Percentiles rank a stretch among this genome's conserved stretches.
Conservation (phyloP, 179 eudicot species). For the Silene coronaria region DNA sequence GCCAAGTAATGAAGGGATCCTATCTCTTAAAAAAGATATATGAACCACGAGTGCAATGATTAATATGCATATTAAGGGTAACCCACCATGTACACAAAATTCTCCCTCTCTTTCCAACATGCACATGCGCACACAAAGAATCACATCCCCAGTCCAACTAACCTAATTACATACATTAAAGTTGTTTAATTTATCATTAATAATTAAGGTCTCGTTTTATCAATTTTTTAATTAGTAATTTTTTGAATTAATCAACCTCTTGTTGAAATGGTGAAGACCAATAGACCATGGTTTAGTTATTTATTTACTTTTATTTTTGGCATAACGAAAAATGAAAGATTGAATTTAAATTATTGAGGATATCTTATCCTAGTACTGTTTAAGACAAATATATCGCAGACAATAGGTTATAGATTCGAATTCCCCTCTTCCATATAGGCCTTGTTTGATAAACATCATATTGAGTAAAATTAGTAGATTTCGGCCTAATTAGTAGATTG, state of each 20-base stretch:
- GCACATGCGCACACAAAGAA: constrained; percentile 43
- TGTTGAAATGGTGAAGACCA: constrained; percentile 21
- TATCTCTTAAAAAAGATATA: background rate
- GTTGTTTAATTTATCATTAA: constrained; percentile 1
- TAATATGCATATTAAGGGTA: constrained; percentile 23
- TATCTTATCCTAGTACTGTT: too few relatives aligned
- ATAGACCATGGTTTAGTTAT: too few relatives aligned
- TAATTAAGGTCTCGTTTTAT: background rate
- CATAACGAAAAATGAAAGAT: too few relatives aligned
- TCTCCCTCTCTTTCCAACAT: constrained; percentile 22
- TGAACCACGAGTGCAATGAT: constrained; percentile 47
- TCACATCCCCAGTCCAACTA: constrained; percentile 18
- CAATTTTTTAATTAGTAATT: background rate
- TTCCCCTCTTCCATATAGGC: too few relatives aligned
- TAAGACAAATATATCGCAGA: too few relatives aligned
- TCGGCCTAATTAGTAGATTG: too few relatives aligned
- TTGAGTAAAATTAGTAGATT: too few relatives aligned
- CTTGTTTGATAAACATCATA: too few relatives aligned
- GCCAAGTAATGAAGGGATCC: constrained; percentile 23
- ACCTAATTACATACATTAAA: background rate
- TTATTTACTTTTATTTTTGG: too few relatives aligned
- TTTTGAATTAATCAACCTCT: background rate
- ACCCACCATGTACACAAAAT: constrained; percentile 21
- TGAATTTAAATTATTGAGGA: too few relatives aligned
- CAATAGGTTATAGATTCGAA: too few relatives aligned